A percentile compares a stretch with the other conserved stretches of the same genome.
Evolutionary conservation across 2,329 filamentous ascomycete species (phyloP).

Genomic region (Trichophyton schoenleinii): DNA sequence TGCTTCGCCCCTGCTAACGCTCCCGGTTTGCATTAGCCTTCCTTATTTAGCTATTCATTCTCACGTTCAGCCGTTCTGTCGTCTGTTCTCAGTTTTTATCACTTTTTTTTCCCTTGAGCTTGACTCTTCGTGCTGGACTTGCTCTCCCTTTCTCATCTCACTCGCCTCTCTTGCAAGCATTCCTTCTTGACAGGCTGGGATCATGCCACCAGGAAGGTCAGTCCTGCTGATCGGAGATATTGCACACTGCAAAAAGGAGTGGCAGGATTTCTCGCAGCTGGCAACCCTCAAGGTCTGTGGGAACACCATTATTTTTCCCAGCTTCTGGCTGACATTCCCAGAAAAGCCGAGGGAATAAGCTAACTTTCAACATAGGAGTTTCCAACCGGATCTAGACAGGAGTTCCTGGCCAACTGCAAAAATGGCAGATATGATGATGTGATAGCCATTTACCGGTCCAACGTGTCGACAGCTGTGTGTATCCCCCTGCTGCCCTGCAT

Average conservation of each 20-base stretch:
- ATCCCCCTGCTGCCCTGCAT: neutral
- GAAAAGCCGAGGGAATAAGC: neutral
- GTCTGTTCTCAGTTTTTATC: neutral
- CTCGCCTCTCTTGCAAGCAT: neutral
- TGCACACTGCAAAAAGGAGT: conserved; percentile 32
- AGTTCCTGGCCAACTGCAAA: conserved; percentile 45
- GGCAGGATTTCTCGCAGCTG: conserved; percentile 30
- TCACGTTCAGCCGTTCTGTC: neutral
- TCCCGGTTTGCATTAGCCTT: neutral
- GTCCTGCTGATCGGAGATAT: conserved; percentile 36
- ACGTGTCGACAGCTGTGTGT: conserved; percentile 39
- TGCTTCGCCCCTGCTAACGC: neutral
- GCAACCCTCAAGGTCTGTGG: conserved; percentile 29
- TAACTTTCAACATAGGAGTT: conserved; percentile 35
- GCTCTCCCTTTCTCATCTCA: neutral
- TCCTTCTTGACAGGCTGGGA: neutral
- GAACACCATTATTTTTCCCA: neutral
- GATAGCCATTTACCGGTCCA: conserved; percentile 47
- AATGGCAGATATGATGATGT: conserved; percentile 45
- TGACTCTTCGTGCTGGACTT: neutral
- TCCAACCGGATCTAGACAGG: conserved; percentile 39
- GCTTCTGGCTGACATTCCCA: too few relatives aligned
- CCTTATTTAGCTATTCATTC: conserved; percentile 1
- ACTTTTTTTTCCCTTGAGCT: neutral
- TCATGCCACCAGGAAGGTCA: conserved; percentile 25